Evolutionary conservation across 2,329 filamentous ascomycete genomes (phyloP).

Genomic region (Colletotrichum camelliae): DNA sequence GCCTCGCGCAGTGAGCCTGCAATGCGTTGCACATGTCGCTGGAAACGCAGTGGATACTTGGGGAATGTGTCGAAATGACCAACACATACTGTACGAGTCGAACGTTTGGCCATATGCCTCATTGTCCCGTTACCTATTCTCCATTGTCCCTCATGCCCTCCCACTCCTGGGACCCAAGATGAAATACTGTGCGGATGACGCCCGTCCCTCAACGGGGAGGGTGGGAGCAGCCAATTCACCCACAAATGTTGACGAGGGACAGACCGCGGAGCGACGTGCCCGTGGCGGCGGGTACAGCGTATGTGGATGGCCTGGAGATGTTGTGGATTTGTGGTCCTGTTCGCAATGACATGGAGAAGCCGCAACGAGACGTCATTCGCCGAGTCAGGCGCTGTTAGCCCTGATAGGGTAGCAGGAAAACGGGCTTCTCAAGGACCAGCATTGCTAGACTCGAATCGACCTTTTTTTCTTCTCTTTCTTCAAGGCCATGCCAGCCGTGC

Average conservation of each 20-base stretch:
- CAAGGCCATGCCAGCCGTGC: not conserved
- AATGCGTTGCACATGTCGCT: not conserved
- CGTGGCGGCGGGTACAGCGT: not conserved
- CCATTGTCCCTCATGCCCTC: not conserved
- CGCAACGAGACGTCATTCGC: not conserved
- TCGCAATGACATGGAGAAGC: not conserved
- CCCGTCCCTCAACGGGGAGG: not conserved
- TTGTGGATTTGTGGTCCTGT: not conserved
- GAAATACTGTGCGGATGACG: not conserved
- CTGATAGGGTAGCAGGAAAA: not conserved
- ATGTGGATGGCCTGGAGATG: conserved; percentile 20
- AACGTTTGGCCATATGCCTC: not conserved
- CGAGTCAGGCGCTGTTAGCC: not conserved
- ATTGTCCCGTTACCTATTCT: not conserved
- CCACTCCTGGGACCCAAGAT: not conserved
- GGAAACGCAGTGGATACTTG: not conserved
- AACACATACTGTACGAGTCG: not conserved
- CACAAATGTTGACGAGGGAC: not conserved
- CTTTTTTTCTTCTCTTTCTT: not conserved
- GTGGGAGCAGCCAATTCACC: not conserved
- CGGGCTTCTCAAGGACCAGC: not conserved
- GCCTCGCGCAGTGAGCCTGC: not conserved
- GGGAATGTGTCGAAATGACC: not conserved
- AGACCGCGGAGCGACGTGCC: not conserved
- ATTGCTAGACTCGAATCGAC: not conserved